Conservation (phyloP, 139 green algal species). For the Picochlorum sp. region DNA sequence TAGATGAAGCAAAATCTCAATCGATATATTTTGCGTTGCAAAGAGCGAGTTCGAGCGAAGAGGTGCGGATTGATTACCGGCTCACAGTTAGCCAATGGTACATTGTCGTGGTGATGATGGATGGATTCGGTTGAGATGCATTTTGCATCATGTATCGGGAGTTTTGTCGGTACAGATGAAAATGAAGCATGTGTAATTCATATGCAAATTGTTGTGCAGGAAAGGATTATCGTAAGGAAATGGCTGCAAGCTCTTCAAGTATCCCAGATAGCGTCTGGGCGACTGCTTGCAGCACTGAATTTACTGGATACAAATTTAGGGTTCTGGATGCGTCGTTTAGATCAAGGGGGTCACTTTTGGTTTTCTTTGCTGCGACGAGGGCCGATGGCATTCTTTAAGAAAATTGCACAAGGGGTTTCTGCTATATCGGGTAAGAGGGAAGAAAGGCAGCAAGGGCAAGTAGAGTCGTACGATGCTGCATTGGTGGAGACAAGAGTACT, state of each 20-base stretch:
- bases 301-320: constrained; percentile 20
- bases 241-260: constrained; percentile 20
- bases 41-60: constrained; percentile 5
- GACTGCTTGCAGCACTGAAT: constrained; percentile 21
- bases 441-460: background rate
- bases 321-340: constrained; percentile 28
- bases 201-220: no score
- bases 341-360: constrained; percentile 24
- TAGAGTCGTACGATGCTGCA: constrained; percentile 4
- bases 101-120: no score
- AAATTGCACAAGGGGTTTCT: background rate
- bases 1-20: constrained; percentile 19
- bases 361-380: constrained; percentile 33
- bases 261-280: constrained; percentile 12
- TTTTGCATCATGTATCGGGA: no score
- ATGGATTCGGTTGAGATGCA: no score
- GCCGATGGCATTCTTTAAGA: constrained; percentile 25
- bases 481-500: constrained; percentile 18
- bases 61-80: no score
- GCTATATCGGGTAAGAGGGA: background rate
- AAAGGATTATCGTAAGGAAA: background rate
- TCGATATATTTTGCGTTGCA: constrained; percentile 18
- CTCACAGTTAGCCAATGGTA: no score
- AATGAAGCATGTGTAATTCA: no score
- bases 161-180: no score